Evolutionary conservation across 306 rosid genomes (phyloP).

Genomic region (Citrullus mucosospermus): DNA sequence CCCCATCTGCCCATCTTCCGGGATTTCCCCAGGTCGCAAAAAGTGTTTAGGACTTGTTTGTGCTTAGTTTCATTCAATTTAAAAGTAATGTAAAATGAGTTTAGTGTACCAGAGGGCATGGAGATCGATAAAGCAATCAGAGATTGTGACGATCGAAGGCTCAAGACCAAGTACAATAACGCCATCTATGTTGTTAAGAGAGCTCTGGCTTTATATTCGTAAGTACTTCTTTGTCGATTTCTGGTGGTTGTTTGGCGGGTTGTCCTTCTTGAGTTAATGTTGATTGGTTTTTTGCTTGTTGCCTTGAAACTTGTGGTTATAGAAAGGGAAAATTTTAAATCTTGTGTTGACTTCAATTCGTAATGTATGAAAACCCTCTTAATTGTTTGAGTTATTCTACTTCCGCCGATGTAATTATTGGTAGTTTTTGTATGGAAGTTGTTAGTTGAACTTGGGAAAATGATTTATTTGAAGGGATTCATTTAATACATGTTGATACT

Average conservation of each 20-base stretch:
- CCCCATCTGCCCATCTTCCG: slow-evolving; percentile 14
- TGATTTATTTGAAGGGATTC: neutral
- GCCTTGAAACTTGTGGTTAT: neutral
- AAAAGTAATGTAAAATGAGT: neutral
- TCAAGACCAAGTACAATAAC: slow-evolving; percentile 75
- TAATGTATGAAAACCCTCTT: neutral
- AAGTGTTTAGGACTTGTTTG: slow-evolving; percentile 6
- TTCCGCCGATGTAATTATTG: neutral
- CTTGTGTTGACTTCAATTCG: neutral
- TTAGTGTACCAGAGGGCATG: slow-evolving; percentile 34
- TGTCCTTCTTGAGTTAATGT: neutral
- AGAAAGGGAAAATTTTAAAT: neutral
- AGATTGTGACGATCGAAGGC: slow-evolving; percentile 73
- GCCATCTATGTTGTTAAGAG: slow-evolving; percentile 82
- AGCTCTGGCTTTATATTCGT: slow-evolving; percentile 80
- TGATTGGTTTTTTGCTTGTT: neutral
- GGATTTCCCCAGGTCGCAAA: neutral
- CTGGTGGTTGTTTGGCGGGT: neutral
- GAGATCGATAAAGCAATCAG: slow-evolving; percentile 84
- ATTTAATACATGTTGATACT: neutral
- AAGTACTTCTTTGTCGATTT: slow-evolving; percentile 27
- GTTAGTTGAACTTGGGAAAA: neutral
- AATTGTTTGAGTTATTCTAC: neutral
- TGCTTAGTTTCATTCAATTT: slow-evolving; percentile 3
- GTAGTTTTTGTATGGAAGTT: neutral